These are phyloP conservation scores for Phytopythium vexans DNA, from an alignment of 352 stramenopile genomes.

Conservation along the genomic window DNA sequence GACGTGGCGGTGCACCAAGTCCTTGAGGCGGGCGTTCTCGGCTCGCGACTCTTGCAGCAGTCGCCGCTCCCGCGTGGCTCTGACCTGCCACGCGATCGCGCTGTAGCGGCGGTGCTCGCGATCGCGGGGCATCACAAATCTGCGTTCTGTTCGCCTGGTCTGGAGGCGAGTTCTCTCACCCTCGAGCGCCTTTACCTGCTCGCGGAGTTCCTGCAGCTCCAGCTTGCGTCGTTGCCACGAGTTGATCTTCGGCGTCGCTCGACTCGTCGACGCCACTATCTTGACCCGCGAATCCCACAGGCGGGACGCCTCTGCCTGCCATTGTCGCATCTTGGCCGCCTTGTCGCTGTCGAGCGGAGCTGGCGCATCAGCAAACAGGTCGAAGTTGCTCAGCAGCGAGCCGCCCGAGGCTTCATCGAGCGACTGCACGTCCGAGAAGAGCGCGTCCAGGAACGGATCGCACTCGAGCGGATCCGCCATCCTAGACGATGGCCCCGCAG, in stretches of 20 bases:
- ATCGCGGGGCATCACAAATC: no score
- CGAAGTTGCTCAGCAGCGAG: no score
- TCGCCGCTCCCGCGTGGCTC: neutral
- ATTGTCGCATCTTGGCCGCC: neutral
- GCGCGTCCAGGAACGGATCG: conserved; percentile 11
- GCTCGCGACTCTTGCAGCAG: neutral
- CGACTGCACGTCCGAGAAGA: conserved; percentile 18
- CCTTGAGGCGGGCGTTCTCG: conserved; percentile 3
- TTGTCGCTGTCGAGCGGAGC: neutral
- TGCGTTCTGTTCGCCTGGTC: no score
- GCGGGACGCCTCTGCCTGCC: neutral
- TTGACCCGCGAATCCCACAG: neutral
- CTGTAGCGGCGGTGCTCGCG: neutral
- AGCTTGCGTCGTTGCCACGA: conserved; percentile 22
- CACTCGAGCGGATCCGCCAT: conserved; percentile 5
- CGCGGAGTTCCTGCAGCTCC: conserved; percentile 9
- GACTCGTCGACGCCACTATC: conserved; percentile 2
- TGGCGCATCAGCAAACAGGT: no score
- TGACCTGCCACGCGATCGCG: neutral
- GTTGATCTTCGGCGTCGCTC: conserved; percentile 4
- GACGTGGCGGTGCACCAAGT: neutral
- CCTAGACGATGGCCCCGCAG: no score
- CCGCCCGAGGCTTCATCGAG: conserved; percentile 1
- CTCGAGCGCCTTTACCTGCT: conserved; percentile 10
- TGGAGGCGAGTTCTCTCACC: neutral